A percentile compares a stretch with the other conserved stretches of the same genome.
These are phyloP conservation scores for Cyamopsis tetragonoloba DNA, from an alignment of 306 rosid species.

Conservation along the genomic window DNA sequence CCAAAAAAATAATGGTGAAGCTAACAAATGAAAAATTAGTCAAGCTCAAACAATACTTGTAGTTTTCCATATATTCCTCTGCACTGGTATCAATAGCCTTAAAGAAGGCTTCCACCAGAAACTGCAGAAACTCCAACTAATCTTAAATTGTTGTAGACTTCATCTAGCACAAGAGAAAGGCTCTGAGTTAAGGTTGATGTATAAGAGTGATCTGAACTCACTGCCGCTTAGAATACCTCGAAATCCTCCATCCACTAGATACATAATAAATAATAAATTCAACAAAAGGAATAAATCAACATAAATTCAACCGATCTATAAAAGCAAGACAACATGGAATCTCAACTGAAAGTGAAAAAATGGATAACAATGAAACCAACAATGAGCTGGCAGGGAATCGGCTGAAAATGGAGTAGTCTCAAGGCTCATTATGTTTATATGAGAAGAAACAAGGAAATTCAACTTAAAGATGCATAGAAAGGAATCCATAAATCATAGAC, in stretches of 20 bases:
- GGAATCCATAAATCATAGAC: background rate
- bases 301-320: background rate
- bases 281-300: background rate
- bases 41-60: constrained; percentile 44
- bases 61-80: constrained; percentile 73
- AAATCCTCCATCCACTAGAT: constrained; percentile 89
- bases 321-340: background rate
- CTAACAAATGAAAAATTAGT: background rate
- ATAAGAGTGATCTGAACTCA: constrained; percentile 54
- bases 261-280: constrained; percentile 11
- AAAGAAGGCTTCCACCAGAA: constrained; percentile 71
- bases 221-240: constrained; percentile 73
- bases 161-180: constrained; percentile 74
- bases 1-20: background rate
- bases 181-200: constrained; percentile 59
- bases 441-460: constrained; percentile 10
- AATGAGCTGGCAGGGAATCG: background rate
- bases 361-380: background rate
- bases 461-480: constrained; percentile 6
- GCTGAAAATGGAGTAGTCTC: background rate
- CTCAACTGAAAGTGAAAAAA: background rate
- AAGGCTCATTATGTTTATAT: background rate
- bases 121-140: constrained; percentile 83
- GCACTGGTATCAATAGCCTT: constrained; percentile 65
- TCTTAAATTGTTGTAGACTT: constrained; percentile 74